phyloP scores from a whole-genome alignment of 345 rosid species.

The Lumnitzera racemosa region DNA sequence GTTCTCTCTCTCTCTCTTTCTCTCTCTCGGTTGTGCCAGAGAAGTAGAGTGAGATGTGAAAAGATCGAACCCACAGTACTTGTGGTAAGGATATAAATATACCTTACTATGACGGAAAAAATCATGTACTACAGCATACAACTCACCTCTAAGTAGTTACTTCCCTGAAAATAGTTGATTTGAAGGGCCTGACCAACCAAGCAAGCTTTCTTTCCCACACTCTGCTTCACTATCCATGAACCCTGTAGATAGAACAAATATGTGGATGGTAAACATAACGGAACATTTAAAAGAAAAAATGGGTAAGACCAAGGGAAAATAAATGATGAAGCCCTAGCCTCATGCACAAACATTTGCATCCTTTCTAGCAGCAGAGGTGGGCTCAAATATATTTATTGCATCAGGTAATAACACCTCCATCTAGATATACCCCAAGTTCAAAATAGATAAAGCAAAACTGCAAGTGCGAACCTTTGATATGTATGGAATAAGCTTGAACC shows the following conservation, averaged over 20 bases:
- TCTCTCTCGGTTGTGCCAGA: too few species aligned
- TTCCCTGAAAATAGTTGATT: slow-evolving; percentile 79
- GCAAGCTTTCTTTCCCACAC: slow-evolving; percentile 96
- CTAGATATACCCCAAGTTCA: neutral
- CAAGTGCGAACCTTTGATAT: slow-evolving; percentile 62
- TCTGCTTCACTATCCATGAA: slow-evolving; percentile 96
- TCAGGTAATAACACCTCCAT: too few species aligned
- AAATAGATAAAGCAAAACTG: neutral
- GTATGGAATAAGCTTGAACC: slow-evolving; percentile 98
- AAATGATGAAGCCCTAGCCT: too few species aligned
- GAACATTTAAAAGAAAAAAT: slow-evolving; percentile 1
- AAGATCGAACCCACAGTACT: neutral
- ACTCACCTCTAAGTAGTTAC: slow-evolving; percentile 86
- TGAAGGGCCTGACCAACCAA: slow-evolving; percentile 90
- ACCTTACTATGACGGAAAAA: neutral
- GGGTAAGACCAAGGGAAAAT: neutral
- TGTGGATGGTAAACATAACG: neutral
- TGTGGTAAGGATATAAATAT: too few species aligned
- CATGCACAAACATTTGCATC: neutral
- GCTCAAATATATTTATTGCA: too few species aligned
- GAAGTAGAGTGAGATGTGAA: too few species aligned
- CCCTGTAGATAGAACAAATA: slow-evolving; percentile 42
- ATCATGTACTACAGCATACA: neutral
- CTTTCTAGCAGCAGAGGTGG: neutral
- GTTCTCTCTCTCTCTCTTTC: too few species aligned